Base-by-base conservation (phyloP, 2,329 filamentous ascomycete genomes). In the Paraphoma sp. region DNA sequence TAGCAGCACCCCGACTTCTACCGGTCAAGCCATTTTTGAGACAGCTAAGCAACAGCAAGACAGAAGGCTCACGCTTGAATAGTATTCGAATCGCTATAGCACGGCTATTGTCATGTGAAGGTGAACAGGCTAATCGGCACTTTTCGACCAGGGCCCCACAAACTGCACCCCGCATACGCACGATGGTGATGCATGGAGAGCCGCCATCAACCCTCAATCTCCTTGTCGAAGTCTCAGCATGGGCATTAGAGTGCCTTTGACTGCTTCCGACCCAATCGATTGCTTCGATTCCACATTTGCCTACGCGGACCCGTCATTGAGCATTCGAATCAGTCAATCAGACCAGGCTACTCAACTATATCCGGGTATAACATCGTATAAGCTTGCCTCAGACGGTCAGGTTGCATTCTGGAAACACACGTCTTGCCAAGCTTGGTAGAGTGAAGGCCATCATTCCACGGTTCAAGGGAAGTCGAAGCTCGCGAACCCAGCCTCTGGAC, bases 121-220 rank as follows among this genome's bases (percentile, higher is more conserved):
- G 54, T 57, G 40, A 64, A 60, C 67, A 72, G 70, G 65, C 68
- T 75, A 74, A 73, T 59, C 63, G 58, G 64, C 58, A 71, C 46
- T 42, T 59, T 60, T 49, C 50, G 52, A 46, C 43, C 46, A 54
- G 28, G 47, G 66, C 59, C 61, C 60, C 63, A 65, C 60, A 49
- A 42, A 53, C 49, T 59, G 57, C 64, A 70, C 70, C 67, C 71
- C 71, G 61, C 68, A 72, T 54, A 63, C 40, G 14, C 41, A 49
- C 16, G 16, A 41, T 53, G 43, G 59, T 48, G 47, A 59, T 60
- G 60, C 62, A 62, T 53, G 51, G 50, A 61, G 50, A 63, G 45
- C 49, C 48, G 53, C 51, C 59, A 60, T 61, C 48, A 63, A 58
- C 50, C 52, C 45, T 57, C 60, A 64, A 71, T 66, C 55, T 59